phyloP scores from a whole-genome alignment of 2,329 filamentous ascomycete genomes.

The Dactylonectria estremocensis region DNA sequence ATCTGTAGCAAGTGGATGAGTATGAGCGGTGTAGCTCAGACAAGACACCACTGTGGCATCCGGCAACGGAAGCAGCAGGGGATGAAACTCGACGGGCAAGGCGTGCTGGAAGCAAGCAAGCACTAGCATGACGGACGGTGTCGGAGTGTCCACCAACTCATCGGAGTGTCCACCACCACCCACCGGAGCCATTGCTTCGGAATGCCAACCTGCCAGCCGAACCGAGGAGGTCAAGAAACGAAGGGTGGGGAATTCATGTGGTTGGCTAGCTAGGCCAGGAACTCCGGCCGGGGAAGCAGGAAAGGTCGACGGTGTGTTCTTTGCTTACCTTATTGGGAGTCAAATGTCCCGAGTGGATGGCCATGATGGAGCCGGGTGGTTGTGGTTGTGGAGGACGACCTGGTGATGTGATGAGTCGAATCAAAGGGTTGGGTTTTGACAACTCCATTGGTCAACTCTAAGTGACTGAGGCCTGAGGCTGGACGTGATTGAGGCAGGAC shows the following conservation, averaged over 20 bases:
- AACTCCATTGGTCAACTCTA: not conserved
- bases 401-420: slow-evolving; percentile 2
- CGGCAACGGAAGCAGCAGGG: slow-evolving; percentile 16
- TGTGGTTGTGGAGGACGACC: not conserved
- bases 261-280: slow-evolving; percentile 27
- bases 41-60: slow-evolving; percentile 4
- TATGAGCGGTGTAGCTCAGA: slow-evolving; percentile 21
- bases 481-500: not conserved
- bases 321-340: slow-evolving; percentile 22
- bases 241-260: slow-evolving; percentile 25
- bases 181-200: slow-evolving; percentile 47
- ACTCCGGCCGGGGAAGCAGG: slow-evolving; percentile 42
- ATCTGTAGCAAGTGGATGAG: slow-evolving; percentile 15
- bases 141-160: slow-evolving; percentile 21
- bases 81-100: slow-evolving; percentile 36
- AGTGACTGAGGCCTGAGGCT: not conserved
- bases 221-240: slow-evolving; percentile 27
- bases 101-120: slow-evolving; percentile 37
- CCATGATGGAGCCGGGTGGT: not conserved
- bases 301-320: slow-evolving; percentile 27
- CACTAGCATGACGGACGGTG: slow-evolving; percentile 24
- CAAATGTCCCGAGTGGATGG: slow-evolving; percentile 27
- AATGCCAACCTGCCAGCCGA: slow-evolving; percentile 42
- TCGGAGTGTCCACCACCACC: slow-evolving; percentile 29
- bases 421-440: not conserved